Conservation (phyloP, 768 basidiomycete genomes). For the Xerocomellus intermedius region DNA sequence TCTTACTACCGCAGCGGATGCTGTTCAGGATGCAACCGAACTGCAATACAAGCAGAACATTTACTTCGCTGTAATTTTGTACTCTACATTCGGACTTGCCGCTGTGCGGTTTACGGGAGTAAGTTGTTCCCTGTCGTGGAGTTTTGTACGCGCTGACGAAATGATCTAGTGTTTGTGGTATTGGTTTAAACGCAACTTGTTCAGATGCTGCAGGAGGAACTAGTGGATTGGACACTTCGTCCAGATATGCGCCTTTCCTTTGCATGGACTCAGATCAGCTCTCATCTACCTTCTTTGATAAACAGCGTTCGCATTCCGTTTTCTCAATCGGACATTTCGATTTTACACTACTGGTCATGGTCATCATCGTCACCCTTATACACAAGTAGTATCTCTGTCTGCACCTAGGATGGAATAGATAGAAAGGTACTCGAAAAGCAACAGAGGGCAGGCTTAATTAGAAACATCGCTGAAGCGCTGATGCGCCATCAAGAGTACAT, state of each 20-base stretch:
- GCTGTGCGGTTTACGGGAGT: constrained; percentile 75
- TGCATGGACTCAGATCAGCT: constrained; percentile 27
- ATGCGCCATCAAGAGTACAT: constrained; percentile 54
- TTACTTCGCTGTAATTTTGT: constrained; percentile 79
- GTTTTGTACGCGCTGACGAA: constrained; percentile 1
- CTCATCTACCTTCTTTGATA: constrained; percentile 35
- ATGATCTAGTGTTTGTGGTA: constrained; percentile 69
- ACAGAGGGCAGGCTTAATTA: constrained; percentile 16
- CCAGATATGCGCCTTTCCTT: constrained; percentile 18
- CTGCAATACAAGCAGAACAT: constrained; percentile 50
- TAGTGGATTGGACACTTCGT: constrained; percentile 31
- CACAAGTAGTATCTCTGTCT: constrained; percentile 24
- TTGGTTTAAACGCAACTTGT: constrained; percentile 80
- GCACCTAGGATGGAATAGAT: constrained; percentile 23
- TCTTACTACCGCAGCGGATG: constrained; percentile 40
- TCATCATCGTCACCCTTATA: constrained; percentile 11
- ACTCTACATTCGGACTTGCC: constrained; percentile 73
- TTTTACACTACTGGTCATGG: constrained; percentile 22
- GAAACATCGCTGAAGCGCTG: not conserved
- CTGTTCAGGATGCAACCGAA: constrained; percentile 38
- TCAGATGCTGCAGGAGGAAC: constrained; percentile 76
- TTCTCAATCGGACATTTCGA: constrained; percentile 23
- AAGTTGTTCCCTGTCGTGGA: constrained; percentile 30
- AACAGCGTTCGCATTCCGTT: constrained; percentile 17
- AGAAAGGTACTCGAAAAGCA: constrained; percentile 20